Base-by-base conservation (phyloP, 2,329 filamentous ascomycete genomes). In the Neodidymelliopsis sp. region DNA sequence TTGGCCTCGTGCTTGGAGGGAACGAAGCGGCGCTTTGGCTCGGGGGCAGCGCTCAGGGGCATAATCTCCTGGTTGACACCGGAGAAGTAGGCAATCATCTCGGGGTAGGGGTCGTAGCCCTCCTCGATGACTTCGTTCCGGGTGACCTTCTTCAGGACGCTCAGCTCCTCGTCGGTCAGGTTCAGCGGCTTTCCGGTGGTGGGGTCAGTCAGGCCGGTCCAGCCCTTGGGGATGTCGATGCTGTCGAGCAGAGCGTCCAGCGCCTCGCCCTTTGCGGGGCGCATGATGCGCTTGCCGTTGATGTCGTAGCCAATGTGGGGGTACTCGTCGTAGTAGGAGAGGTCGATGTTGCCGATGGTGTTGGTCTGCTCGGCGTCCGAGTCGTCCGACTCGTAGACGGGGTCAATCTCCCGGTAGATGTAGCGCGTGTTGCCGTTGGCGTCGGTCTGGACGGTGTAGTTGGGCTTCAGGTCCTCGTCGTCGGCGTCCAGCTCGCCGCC, bases 291-390 rank as follows among this genome's bases (percentile, higher is more conserved):
- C 82, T 95, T 97, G 73, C 94, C 94, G 73, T 99, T 96, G 77
- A 99, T 97, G 66, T 97, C 90, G 76, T 99, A 99, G 51, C 94
- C 94, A 70, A 99, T 97, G 72, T 99, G 94, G 39, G 94, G 94
- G 71, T 97, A 99, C 25, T 90, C 89, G 72, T 99, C 94, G 78
- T 99, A 99, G 76, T 96, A 97, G 3, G 89, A 88, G 38, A 97
- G 78, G 4, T 92, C 90, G 52, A 99, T 99, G 70, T 97, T 82
- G 60, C 94, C 95, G 65, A 99, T 97, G 0, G 94, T 97, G 76
- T 99, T 99, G 40, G 80, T 81, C 20, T 87, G 84, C 46, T 84
- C 88, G 54, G 88, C 85, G 71, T 97, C 93, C 3, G 89, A 89
- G 69, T 97, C 93, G 75, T 99, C 95, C 2, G 92, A 96, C 69